These are phyloP conservation scores for Strobilomyces echinocephalus DNA, from an alignment of 768 basidiomycete genomes.

Conservation along the genomic window DNA sequence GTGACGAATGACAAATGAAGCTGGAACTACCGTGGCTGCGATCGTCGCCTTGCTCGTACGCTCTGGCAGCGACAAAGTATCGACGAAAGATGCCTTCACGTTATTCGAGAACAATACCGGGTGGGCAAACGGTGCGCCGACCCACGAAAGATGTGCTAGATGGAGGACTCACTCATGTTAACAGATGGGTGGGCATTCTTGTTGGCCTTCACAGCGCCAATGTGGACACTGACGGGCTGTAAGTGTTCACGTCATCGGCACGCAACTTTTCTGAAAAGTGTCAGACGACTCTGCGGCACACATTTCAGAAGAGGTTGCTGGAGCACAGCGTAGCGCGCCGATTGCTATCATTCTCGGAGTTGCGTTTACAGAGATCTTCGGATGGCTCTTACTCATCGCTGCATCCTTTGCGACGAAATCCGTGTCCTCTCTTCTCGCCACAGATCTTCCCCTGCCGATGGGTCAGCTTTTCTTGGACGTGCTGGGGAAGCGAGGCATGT, in stretches of 20 bases:
- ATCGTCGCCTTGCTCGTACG: constrained; percentile 56
- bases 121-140: constrained; percentile 52
- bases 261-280: not conserved
- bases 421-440: constrained; percentile 44
- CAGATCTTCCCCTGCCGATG: constrained; percentile 60
- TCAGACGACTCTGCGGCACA: constrained; percentile 74
- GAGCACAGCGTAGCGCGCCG: constrained; percentile 60
- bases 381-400: constrained; percentile 63
- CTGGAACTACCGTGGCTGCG: constrained; percentile 60
- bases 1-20: constrained; percentile 31
- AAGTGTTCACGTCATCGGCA: constrained; percentile 18
- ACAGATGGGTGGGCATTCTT: constrained; percentile 72
- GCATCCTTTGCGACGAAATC: constrained; percentile 62
- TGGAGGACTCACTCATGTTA: not conserved
- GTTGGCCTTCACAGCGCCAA: constrained; percentile 66
- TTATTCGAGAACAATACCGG: constrained; percentile 68
- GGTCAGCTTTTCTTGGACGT: constrained; percentile 65
- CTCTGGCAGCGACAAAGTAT: constrained; percentile 54
- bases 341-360: constrained; percentile 67
- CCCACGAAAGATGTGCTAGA: not conserved
- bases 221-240: constrained; percentile 82
- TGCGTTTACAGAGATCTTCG: constrained; percentile 51
- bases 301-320: constrained; percentile 66
- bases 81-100: constrained; percentile 64
- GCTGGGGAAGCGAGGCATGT: constrained; percentile 66